Percentiles rank a stretch among this genome's conserved stretches.
phyloP scores from a whole-genome alignment of 495 filamentous ascomycete genomes.

The Penicillium chermesinum region DNA sequence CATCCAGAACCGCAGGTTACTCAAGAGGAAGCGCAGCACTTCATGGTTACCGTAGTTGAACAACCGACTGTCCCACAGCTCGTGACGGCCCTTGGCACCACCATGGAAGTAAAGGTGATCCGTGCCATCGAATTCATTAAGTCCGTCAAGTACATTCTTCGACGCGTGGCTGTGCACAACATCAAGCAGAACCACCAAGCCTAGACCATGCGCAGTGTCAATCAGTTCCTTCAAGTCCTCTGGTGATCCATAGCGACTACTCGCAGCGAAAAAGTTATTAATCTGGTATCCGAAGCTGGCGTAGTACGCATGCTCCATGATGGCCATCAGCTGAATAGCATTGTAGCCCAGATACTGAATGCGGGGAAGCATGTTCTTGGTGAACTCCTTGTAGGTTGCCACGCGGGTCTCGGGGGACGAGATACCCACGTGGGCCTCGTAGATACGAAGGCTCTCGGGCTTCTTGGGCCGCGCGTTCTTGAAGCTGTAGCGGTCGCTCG shows the following conservation, averaged over 20 bases:
- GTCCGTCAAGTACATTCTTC: constrained; percentile 90
- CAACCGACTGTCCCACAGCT: constrained; percentile 90
- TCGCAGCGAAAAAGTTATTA: constrained; percentile 97
- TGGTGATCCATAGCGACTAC: constrained; percentile 88
- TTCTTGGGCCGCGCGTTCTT: constrained; percentile 78
- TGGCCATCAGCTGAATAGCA: constrained; percentile 95
- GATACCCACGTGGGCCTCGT: constrained; percentile 97
- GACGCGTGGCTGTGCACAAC: constrained; percentile 97
- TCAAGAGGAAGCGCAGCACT: constrained; percentile 87
- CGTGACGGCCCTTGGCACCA: constrained; percentile 76
- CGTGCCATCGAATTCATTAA: constrained; percentile 91
- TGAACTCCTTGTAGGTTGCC: constrained; percentile 96
- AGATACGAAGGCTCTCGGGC: constrained; percentile 81
- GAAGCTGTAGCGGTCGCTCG: constrained; percentile 69
- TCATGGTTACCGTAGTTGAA: constrained; percentile 98
- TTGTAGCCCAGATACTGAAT: constrained; percentile 93
- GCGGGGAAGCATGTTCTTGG: constrained; percentile 80
- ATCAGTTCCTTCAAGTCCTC: constrained; percentile 96
- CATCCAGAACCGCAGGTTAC: constrained; percentile 98
- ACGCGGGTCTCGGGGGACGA: constrained; percentile 85
- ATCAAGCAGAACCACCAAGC: constrained; percentile 87
- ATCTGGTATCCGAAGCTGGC: constrained; percentile 98
- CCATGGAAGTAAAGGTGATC: constrained; percentile 95
- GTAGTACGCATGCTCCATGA: constrained; percentile 99
- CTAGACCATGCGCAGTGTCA: constrained; percentile 89